Base-by-base conservation (phyloP, 129 eudicot species). In the Oenanthe sinensis region DNA sequence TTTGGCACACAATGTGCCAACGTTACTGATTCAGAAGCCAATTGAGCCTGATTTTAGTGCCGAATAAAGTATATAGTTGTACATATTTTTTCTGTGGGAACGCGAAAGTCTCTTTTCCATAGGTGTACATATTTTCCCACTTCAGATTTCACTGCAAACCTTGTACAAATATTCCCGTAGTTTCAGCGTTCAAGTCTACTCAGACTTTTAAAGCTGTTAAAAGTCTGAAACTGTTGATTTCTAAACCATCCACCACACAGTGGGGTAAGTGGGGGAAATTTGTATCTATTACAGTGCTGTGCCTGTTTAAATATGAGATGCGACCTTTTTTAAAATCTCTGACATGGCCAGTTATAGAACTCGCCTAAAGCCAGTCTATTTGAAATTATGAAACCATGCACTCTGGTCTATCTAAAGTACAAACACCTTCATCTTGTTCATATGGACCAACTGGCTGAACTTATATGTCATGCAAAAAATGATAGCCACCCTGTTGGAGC, bases 41-140 rank as follows among this genome's bases (percentile, higher is more conserved):
- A 58, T 84, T 9, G 98, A 93, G 75, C 98, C 96, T 48, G 96
- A 93, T 87, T 93, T 90, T 62, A 85, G 80, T 81, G 82, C 81
- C 26, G 79, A 68, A 68, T 75, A 52, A 58, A 82, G 72, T 81
- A 77, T 47, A 79, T n/a, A 60, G 4, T 22, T 22, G 65, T 22
- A 8, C 4, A 24, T n/a, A 60, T 60, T n/a, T 9, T n/a, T 7
- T 58, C 26, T 9, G 28, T 58, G 30, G 26, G 3, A 2, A 9
- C 9, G 8, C 17, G 58, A 17, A 24, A n/a, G 33, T 9, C 68
- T 6, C 17, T 50, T 50, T 17, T 20, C 8, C 60, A 5, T 50
- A 5, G 60, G 60, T 19, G 12, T 54, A 6, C 7, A 20, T 54
- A 52, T 52, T 17, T 52, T 10, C 28, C 28, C 9, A 0, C 1